phyloP scores from a whole-genome alignment of 2,329 filamentous ascomycete species.

The Xylariaceae sp. region DNA sequence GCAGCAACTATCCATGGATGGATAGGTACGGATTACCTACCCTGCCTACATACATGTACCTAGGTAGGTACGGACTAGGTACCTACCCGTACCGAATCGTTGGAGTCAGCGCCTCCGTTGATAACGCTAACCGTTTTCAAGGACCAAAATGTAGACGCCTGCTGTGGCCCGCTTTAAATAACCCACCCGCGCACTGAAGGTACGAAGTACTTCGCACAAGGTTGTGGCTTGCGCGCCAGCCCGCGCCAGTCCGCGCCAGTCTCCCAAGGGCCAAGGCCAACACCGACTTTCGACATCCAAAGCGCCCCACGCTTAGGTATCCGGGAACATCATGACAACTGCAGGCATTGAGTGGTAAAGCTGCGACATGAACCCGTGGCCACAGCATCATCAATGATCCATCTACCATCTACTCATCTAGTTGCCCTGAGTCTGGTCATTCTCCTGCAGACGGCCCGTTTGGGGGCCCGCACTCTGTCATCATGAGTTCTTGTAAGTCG shows the following conservation, averaged over 20 bases:
- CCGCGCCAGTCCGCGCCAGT: too few relatives aligned
- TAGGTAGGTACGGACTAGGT: too few relatives aligned
- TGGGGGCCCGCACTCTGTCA: slow-evolving; percentile 24
- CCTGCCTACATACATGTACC: too few relatives aligned
- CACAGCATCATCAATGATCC: not conserved
- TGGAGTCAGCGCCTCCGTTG: too few relatives aligned
- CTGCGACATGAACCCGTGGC: slow-evolving; percentile 6
- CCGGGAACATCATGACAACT: not conserved
- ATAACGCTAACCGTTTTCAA: too few relatives aligned
- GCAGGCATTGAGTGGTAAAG: not conserved
- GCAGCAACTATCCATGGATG: too few relatives aligned
- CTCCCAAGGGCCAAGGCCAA: slow-evolving; percentile 4
- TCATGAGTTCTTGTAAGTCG: slow-evolving; percentile 35
- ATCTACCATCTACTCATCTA: slow-evolving; percentile 1
- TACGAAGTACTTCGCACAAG: too few relatives aligned
- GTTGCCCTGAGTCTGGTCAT: slow-evolving; percentile 25
- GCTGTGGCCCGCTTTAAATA: too few relatives aligned
- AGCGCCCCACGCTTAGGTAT: slow-evolving; percentile 14
- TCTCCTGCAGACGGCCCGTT: slow-evolving; percentile 30
- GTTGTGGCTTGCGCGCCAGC: slow-evolving; percentile 9
- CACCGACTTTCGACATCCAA: slow-evolving; percentile 9
- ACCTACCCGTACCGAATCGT: too few relatives aligned
- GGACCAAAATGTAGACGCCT: too few relatives aligned
- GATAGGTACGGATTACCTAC: too few relatives aligned
- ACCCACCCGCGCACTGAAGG: too few relatives aligned